A percentile compares a stretch with the other conserved stretches of the same genome.
Evolutionary conservation across 441 rosid genomes (phyloP).

Genomic region (Metrosideros polymorpha): DNA sequence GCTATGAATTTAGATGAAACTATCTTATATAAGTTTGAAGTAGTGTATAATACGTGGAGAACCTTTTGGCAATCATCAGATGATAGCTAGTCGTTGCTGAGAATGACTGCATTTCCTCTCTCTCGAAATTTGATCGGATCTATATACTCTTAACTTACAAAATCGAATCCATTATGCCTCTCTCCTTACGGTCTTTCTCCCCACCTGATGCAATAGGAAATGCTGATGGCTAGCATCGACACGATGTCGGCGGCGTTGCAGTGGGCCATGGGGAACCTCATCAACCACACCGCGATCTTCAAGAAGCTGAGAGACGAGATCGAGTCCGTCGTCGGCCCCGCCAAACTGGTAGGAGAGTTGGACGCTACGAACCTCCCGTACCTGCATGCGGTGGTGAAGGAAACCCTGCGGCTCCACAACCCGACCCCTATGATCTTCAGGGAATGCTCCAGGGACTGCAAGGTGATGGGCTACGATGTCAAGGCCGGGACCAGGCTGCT

Average conservation of each 20-base stretch:
- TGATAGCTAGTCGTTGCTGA: background rate
- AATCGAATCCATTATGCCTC: background rate
- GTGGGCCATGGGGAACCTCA: slow-evolving; percentile 8
- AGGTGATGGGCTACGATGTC: slow-evolving; percentile 1
- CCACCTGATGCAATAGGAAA: background rate
- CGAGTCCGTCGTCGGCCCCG: background rate
- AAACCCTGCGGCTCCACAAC: slow-evolving; percentile 6
- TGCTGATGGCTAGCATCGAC: slow-evolving; percentile 5
- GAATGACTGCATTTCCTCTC: background rate
- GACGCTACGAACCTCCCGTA: slow-evolving; percentile 4
- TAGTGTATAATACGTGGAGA: background rate
- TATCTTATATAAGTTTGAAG: background rate
- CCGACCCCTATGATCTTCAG: slow-evolving; percentile 8
- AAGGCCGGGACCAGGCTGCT: slow-evolving; percentile 5
- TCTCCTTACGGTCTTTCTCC: background rate
- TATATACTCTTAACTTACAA: background rate
- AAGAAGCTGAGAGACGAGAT: slow-evolving; percentile 8
- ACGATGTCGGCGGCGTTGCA: slow-evolving; percentile 4
- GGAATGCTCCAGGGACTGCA: background rate
- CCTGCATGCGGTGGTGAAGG: slow-evolving; percentile 1
- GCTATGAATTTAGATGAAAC: background rate
- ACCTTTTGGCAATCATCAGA: background rate
- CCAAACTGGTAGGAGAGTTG: background rate
- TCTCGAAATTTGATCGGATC: background rate
- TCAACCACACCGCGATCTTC: background rate